A percentile compares a stretch with the other conserved stretches of the same genome.
Evolutionary conservation across 2,329 filamentous ascomycete species (phyloP).

Genomic region (Helotiales sp.): DNA sequence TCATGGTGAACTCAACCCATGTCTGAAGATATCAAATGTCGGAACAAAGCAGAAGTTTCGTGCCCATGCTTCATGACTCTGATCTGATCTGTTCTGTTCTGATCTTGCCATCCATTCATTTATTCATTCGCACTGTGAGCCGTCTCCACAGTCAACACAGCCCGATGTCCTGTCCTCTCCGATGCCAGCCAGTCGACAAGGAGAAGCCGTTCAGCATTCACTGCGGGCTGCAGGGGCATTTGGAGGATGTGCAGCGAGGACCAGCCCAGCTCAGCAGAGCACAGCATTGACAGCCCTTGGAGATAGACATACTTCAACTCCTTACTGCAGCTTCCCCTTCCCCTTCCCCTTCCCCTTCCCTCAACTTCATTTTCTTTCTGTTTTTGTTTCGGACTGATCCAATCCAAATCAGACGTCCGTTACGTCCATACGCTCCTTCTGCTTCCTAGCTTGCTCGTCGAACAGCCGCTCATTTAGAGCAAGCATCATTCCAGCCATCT

Average conservation of each 20-base stretch:
- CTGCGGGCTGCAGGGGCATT: constrained; percentile 3
- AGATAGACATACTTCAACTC: constrained; percentile 13
- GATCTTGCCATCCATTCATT: not conserved
- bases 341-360: too few relatives aligned
- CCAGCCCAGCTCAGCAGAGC: not conserved
- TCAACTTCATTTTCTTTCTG: not conserved
- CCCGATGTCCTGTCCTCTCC: constrained; percentile 1
- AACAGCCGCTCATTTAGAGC: not conserved
- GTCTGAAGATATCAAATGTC: not conserved
- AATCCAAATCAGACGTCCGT: not conserved
- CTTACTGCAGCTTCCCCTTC: not conserved
- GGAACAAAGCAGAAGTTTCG: not conserved
- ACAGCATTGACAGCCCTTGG: not conserved
- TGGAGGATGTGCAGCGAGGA: constrained; percentile 7
- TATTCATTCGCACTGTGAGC: not conserved
- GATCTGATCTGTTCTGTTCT: not conserved
- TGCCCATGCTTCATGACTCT: not conserved
- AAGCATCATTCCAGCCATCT: not conserved
- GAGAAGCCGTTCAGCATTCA: constrained; percentile 1
- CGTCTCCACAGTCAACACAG: constrained; percentile 10
- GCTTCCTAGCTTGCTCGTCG: not conserved
- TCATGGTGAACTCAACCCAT: too few relatives aligned
- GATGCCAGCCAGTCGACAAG: constrained; percentile 8
- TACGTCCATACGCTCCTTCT: not conserved
- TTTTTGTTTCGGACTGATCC: not conserved